Percentiles rank a stretch among this genome's conserved stretches.
Conservation (phyloP, 805 yeast species). For the Nakazawaea siamensis region DNA sequence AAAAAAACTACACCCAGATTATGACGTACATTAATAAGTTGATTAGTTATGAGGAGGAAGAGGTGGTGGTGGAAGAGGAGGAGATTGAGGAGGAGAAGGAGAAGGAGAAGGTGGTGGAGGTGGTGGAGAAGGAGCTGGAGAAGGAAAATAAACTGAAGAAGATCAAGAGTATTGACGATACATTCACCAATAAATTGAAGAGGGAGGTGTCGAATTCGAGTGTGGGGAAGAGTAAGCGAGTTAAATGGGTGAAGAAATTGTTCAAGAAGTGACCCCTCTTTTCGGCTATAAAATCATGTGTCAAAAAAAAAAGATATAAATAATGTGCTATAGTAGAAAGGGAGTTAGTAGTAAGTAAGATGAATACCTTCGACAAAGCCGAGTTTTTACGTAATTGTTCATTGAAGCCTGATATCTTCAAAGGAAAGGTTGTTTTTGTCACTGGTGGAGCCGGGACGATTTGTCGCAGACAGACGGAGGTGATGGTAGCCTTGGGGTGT, state of each 20-base stretch:
- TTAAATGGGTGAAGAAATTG: slow-evolving; percentile 9
- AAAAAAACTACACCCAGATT: slow-evolving; percentile 20
- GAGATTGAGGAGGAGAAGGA: slow-evolving; percentile 5
- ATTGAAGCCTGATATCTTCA: slow-evolving; percentile 58
- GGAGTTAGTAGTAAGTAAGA: no score
- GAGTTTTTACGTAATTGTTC: slow-evolving; percentile 7
- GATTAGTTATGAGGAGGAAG: slow-evolving; percentile 24
- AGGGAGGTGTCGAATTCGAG: slow-evolving; percentile 3
- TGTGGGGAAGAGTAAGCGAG: slow-evolving; percentile 1
- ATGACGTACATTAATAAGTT: slow-evolving; percentile 22
- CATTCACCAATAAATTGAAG: slow-evolving; percentile 5
- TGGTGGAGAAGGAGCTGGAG: slow-evolving; percentile 3
- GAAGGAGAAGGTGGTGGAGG: slow-evolving; percentile 1
- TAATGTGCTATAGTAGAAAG: no score
- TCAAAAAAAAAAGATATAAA: no score
- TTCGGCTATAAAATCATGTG: no score
- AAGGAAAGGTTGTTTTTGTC: slow-evolving; percentile 80
- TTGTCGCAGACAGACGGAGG: slow-evolving; percentile 84
- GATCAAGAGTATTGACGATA: slow-evolving; percentile 4
- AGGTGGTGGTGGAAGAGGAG: slow-evolving; percentile 12
- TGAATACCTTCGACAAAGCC: not conserved
- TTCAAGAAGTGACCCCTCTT: slow-evolving; percentile 3
- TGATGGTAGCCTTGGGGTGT: slow-evolving; percentile 76
- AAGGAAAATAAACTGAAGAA: slow-evolving; percentile 15
- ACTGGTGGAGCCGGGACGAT: slow-evolving; percentile 98